Evolutionary conservation across 306 rosid species (phyloP).

Genomic region (Ormosia emarginata): DNA sequence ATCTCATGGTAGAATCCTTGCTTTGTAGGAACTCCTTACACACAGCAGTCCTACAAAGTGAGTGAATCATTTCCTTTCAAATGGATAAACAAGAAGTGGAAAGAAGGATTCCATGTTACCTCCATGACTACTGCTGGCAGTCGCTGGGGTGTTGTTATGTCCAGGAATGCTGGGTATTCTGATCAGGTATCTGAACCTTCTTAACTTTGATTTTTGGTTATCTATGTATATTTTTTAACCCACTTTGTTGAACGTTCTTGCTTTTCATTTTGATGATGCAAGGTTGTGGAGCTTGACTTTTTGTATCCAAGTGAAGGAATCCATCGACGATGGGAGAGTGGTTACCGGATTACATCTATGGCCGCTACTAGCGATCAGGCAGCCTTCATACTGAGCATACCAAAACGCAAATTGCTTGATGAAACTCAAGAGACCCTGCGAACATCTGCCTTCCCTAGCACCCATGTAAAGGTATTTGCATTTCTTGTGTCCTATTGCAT

Average conservation of each 20-base stretch:
- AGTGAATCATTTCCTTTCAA: slow-evolving; percentile 89
- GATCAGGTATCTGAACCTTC: slow-evolving; percentile 60
- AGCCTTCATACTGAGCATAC: slow-evolving; percentile 90
- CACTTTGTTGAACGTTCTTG: background rate
- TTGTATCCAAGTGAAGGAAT: slow-evolving; percentile 95
- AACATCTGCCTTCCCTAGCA: slow-evolving; percentile 93
- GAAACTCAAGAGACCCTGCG: slow-evolving; percentile 94
- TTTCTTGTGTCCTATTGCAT: background rate
- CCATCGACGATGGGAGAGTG: slow-evolving; percentile 86
- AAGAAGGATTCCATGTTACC: slow-evolving; percentile 95
- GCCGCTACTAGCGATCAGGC: slow-evolving; percentile 95
- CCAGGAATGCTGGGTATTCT: slow-evolving; percentile 89
- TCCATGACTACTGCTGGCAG: slow-evolving; percentile 94
- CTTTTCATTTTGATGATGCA: slow-evolving; percentile 13
- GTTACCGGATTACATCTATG: slow-evolving; percentile 86
- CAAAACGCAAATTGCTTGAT: slow-evolving; percentile 78
- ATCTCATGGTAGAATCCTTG: slow-evolving; percentile 13
- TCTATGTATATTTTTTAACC: background rate
- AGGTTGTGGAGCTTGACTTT: slow-evolving; percentile 96
- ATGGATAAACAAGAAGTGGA: slow-evolving; percentile 97
- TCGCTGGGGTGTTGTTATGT: slow-evolving; percentile 98
- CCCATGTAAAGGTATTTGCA: slow-evolving; percentile 79
- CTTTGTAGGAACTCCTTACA: slow-evolving; percentile 73
- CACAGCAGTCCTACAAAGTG: slow-evolving; percentile 92
- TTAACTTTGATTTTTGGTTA: background rate